A percentile compares a stretch with the other conserved stretches of the same genome.
Conservation (phyloP, 768 basidiomycete species). For the Sarcomyxa edulis region DNA sequence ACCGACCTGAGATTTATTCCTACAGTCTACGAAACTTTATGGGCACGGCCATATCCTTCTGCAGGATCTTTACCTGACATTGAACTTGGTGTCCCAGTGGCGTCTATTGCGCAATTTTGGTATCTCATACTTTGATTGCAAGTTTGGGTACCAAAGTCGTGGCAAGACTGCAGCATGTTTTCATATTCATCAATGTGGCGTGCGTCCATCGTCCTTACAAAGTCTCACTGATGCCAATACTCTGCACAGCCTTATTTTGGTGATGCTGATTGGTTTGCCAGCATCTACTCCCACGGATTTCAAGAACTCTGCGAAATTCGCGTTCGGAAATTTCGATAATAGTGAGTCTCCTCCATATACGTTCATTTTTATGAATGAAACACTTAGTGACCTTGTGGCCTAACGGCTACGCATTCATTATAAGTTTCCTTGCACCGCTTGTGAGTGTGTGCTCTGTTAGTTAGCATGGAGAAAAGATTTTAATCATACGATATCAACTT, state of each 20-base stretch:
- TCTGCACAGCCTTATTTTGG: constrained; percentile 51
- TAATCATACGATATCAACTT: no score
- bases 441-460: constrained; percentile 40
- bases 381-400: constrained; percentile 48
- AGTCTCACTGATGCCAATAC: not conserved
- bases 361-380: not conserved
- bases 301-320: constrained; percentile 56
- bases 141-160: constrained; percentile 62
- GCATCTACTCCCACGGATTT: constrained; percentile 54
- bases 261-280: constrained; percentile 66
- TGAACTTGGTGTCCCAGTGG: no score
- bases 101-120: constrained; percentile 55
- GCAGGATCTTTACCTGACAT: no score
- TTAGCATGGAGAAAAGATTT: no score
- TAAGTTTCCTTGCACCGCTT: constrained; percentile 37
- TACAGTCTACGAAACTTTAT: constrained; percentile 40
- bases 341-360: constrained; percentile 27
- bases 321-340: constrained; percentile 58
- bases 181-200: constrained; percentile 66
- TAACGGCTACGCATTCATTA: constrained; percentile 52
- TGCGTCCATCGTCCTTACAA: constrained; percentile 23
- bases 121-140: constrained; percentile 60
- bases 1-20: constrained; percentile 35
- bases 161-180: constrained; percentile 66
- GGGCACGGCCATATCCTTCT: no score